phyloP scores from a whole-genome alignment of 495 filamentous ascomycete genomes.

The Talaromyces liani region DNA sequence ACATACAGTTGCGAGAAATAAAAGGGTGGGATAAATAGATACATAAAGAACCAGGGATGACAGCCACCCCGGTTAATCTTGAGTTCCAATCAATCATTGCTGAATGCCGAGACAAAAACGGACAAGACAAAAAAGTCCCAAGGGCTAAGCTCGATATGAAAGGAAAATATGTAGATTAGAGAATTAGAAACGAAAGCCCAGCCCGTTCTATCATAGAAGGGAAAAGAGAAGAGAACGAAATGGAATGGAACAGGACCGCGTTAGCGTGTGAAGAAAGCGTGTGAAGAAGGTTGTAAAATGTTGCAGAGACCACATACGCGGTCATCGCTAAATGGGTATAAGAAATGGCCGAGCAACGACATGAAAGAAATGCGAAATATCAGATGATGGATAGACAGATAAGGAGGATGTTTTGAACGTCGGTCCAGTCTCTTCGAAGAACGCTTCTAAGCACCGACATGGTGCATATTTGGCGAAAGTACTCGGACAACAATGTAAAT shows the following conservation, averaged over 20 bases:
- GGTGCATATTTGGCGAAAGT: not conserved
- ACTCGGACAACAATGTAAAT: not conserved
- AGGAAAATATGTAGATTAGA: not conserved
- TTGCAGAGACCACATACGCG: conserved; percentile 1
- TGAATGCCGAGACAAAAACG: not conserved
- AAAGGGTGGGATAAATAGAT: not conserved
- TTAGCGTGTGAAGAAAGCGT: not conserved
- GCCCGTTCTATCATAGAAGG: not conserved
- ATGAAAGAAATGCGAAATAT: not conserved
- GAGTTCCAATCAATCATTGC: not conserved
- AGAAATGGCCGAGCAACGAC: conserved; percentile 4
- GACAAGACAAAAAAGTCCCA: not conserved
- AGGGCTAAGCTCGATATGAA: conserved; percentile 4
- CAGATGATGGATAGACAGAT: not conserved
- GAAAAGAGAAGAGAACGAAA: not conserved
- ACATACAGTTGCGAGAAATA: not conserved
- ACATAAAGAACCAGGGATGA: not conserved
- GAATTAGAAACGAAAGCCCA: conserved; percentile 1
- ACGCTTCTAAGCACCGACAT: not conserved
- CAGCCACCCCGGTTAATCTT: not conserved
- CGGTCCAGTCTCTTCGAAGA: not conserved
- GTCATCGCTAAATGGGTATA: conserved; percentile 10
- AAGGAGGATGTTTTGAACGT: not conserved
- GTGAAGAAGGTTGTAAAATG: not conserved
- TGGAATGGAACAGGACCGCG: not conserved